Conservation (phyloP, 2,329 filamentous ascomycete genomes). For the Escovopsis weberi region DNA sequence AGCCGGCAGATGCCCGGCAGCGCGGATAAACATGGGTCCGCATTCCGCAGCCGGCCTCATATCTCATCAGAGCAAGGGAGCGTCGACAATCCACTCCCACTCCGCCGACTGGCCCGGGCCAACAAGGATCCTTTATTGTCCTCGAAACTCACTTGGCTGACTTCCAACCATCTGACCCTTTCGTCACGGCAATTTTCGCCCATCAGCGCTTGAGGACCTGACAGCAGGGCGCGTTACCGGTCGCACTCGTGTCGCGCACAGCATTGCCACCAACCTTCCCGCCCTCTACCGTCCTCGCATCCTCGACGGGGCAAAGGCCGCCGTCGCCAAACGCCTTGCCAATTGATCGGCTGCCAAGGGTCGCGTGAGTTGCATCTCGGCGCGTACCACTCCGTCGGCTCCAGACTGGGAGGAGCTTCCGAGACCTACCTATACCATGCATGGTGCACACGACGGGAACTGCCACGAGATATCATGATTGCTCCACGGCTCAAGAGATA, state of each 20-base stretch:
- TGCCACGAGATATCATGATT: slow-evolving; percentile 39
- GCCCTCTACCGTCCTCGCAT: slow-evolving; percentile 1
- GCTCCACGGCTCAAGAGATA: slow-evolving; percentile 37
- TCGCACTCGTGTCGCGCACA: slow-evolving; percentile 8
- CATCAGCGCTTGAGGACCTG: slow-evolving; percentile 1
- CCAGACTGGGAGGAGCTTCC: slow-evolving; percentile 1
- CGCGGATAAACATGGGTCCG: slow-evolving; percentile 2
- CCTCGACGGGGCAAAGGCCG: slow-evolving; percentile 3
- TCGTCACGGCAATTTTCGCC: slow-evolving; percentile 4
- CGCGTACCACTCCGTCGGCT: slow-evolving; percentile 9
- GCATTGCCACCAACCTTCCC: background rate
- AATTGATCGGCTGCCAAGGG: slow-evolving; percentile 7
- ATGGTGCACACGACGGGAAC: slow-evolving; percentile 10
- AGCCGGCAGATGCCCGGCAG: too few relatives aligned
- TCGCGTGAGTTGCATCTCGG: slow-evolving; percentile 26
- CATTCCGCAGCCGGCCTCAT: background rate
- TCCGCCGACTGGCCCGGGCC: slow-evolving; percentile 4
- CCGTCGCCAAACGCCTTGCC: slow-evolving; percentile 8
- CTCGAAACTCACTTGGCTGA: slow-evolving; percentile 4
- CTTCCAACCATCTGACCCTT: slow-evolving; percentile 4
- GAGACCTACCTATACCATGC: slow-evolving; percentile 7
- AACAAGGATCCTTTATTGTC: slow-evolving; percentile 7
- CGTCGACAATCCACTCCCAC: slow-evolving; percentile 1
- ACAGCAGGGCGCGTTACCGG: slow-evolving; percentile 1
- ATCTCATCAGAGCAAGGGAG: background rate